Evolutionary conservation across 106 monocot species (phyloP), one percentile per base, ranked within the genome.

Genomic region (Platanthera zijinensis): DNA sequence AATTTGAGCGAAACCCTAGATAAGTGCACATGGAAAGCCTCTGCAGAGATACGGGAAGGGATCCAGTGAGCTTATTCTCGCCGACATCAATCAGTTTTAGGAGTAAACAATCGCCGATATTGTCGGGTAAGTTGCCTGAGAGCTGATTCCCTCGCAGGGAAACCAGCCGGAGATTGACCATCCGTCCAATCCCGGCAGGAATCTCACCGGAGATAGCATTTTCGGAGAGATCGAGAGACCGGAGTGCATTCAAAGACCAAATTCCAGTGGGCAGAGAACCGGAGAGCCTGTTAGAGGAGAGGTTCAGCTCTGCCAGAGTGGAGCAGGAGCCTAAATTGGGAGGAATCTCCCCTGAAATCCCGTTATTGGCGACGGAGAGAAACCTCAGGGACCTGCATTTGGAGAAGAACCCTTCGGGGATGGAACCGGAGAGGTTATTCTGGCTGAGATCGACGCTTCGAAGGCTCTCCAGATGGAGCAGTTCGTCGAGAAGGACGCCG

Each of bases 201-300:
- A 95, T 72, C 72, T 83, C 84, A 7, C 91, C 92, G 53, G 8
- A 14, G 5, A 95, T 30, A 17, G 51, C 19, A 80, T 95, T 95
- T 10, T 32, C 52, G 10, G 95, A 95, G 30, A 95, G 81, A 81
- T 95, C 92, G 19, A 95, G 89, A 39, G 76, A 72, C 52, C 84
- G 32, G 7, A 92, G 78, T 17, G 73, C 85, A 62, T 86, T 87
- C 81, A 95, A 75, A 18, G 82, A 79, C 95, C 95, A 95, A 11
- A 92, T 57, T 10, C 70, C 82, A 0, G 46, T 13, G 22, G 89
- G 91, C 50, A 95, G 52, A 52, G 76, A 51, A 2, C 95, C 95
- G 0, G 85, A 84, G 28, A 95, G 77, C 75, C 25, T 76, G 70
- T 95, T 95, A 2, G 79, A 80, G 5, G 87, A 95, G 4, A 95